A percentile compares a stretch with the other conserved stretches of the same genome.
phyloP scores from a whole-genome alignment of 2,329 filamentous ascomycete species.

The Cryphonectria naterciae region DNA sequence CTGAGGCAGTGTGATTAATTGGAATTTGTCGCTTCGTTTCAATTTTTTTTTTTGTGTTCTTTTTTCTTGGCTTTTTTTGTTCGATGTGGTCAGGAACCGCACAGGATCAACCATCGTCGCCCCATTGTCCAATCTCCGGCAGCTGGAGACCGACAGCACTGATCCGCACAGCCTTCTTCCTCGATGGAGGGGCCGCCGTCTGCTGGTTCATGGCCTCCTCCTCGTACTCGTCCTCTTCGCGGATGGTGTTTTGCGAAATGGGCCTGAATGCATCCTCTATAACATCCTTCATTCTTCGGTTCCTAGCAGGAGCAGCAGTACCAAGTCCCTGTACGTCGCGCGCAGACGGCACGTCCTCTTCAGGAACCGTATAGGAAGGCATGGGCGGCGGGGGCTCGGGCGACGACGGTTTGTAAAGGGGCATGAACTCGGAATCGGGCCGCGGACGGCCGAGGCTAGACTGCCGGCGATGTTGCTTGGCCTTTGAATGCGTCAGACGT shows the following conservation, averaged over 20 bases:
- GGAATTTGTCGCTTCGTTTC: background rate
- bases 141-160: conserved; percentile 41
- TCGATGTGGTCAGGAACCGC: background rate
- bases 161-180: conserved; percentile 42
- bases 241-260: conserved; percentile 35
- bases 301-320: background rate
- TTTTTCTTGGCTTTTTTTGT: background rate
- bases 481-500: background rate
- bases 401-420: background rate
- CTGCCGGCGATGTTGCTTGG: conserved; percentile 4
- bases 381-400: background rate
- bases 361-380: background rate
- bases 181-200: conserved; percentile 29
- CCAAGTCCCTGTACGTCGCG: background rate
- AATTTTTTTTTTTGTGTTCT: too few species aligned
- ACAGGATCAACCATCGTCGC: conserved; percentile 25
- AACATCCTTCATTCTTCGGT: background rate
- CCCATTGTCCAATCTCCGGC: conserved; percentile 25
- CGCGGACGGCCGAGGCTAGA: conserved; percentile 9
- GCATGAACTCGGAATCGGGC: conserved; percentile 18
- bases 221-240: conserved; percentile 27
- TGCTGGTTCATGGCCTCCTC: background rate
- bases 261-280: conserved; percentile 31
- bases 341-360: background rate
- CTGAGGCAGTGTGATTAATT: background rate